phyloP scores from a whole-genome alignment of 2,329 filamentous ascomycete genomes.

The Xylaria arbuscula region DNA sequence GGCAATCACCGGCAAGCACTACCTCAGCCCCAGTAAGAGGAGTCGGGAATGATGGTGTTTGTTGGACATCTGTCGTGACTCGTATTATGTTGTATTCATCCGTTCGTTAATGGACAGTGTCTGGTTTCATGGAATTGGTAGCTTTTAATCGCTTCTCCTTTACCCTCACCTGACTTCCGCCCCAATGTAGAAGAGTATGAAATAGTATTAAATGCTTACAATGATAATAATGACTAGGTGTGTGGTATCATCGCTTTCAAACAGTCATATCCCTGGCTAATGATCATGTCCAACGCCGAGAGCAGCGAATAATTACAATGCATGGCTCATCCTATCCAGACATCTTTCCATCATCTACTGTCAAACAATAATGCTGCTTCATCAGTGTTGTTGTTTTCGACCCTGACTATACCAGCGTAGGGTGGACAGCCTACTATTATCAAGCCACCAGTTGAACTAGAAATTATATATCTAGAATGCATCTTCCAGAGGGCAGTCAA shows the following conservation, averaged over 20 bases:
- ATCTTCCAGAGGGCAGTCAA: constrained; percentile 93
- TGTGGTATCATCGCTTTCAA: constrained; percentile 50
- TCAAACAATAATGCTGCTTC: constrained; percentile 10
- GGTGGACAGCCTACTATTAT: background rate
- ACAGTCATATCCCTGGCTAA: constrained; percentile 43
- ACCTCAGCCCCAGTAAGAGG: background rate
- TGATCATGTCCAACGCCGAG: constrained; percentile 39
- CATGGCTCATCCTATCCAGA: constrained; percentile 18
- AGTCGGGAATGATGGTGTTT: background rate
- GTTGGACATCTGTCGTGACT: background rate
- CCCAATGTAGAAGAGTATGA: background rate
- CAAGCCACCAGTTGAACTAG: constrained; percentile 1
- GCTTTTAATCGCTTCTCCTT: background rate
- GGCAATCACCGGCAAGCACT: background rate
- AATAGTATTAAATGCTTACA: constrained; percentile 21
- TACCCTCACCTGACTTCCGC: background rate
- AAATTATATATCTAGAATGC: constrained; percentile 62
- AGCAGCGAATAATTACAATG: constrained; percentile 33
- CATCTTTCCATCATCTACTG: constrained; percentile 3
- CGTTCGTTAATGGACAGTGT: background rate
- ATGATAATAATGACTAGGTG: constrained; percentile 34
- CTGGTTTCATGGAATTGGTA: background rate
- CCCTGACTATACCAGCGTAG: background rate
- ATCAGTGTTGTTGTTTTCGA: constrained; percentile 2
- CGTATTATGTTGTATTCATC: background rate